phyloP scores from a whole-genome alignment of 2,329 filamentous ascomycete genomes.

The Colletotrichum shisoi region DNA sequence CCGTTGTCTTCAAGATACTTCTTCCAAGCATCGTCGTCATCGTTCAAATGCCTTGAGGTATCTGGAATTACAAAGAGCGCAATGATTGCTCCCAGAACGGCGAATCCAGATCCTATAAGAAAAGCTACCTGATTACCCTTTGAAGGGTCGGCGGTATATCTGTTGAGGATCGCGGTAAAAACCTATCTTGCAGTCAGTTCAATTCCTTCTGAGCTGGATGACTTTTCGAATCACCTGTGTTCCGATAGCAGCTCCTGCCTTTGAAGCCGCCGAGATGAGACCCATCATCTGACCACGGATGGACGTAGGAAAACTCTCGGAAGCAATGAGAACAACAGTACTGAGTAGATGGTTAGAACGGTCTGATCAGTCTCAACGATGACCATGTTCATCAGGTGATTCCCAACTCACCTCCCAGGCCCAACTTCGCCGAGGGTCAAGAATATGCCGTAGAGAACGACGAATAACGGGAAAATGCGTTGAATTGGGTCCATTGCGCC shows the following conservation, averaged over 20 bases:
- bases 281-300: constrained; percentile 60
- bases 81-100: constrained; percentile 55
- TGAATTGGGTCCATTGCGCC: constrained; percentile 57
- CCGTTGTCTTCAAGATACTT: constrained; percentile 44
- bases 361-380: too few relatives aligned
- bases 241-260: constrained; percentile 60
- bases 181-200: constrained; percentile 42
- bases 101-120: constrained; percentile 60
- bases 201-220: background rate
- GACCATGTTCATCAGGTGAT: background rate
- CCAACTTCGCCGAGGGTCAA: constrained; percentile 59
- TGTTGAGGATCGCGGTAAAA: constrained; percentile 60
- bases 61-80: constrained; percentile 56
- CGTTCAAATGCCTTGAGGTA: constrained; percentile 43
- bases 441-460: constrained; percentile 62
- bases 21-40: constrained; percentile 47
- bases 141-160: constrained; percentile 50
- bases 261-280: constrained; percentile 57
- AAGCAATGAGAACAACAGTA: constrained; percentile 52
- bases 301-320: constrained; percentile 60
- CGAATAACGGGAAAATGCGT: constrained; percentile 57
- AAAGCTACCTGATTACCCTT: constrained; percentile 60
- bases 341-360: constrained; percentile 34
- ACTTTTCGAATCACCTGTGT: constrained; percentile 47
- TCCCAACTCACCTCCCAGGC: constrained; percentile 52